These are phyloP conservation scores for Postia placenta DNA, from an alignment of 768 basidiomycete genomes.

Conservation along the genomic window DNA sequence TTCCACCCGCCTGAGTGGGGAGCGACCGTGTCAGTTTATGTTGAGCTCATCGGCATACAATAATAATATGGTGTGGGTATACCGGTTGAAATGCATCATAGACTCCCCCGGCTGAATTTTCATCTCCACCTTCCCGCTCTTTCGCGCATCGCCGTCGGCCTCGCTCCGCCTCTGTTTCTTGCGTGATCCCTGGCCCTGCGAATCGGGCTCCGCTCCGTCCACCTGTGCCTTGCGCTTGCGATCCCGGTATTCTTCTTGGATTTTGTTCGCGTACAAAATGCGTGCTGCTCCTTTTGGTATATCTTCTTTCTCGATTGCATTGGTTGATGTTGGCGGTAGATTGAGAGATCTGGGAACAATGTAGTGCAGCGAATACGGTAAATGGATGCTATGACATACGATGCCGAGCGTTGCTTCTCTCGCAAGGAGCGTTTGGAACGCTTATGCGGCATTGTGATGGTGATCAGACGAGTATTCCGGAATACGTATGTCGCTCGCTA, in stretches of 20 bases:
- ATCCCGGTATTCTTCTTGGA: conserved; percentile 43
- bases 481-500: too few relatives aligned
- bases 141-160: conserved; percentile 2
- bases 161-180: conserved; percentile 24
- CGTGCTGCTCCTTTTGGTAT: conserved; percentile 67
- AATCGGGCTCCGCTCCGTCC: conserved; percentile 13
- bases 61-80: too few relatives aligned
- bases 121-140: conserved; percentile 18
- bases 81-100: conserved; percentile 74
- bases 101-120: conserved; percentile 64
- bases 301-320: conserved; percentile 38
- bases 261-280: conserved; percentile 54
- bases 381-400: conserved; percentile 15
- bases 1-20: conserved; percentile 59
- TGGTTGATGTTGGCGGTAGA: conserved; percentile 12
- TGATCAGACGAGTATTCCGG: too few relatives aligned
- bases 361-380: neutral
- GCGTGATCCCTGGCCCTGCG: conserved; percentile 6
- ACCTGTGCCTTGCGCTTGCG: conserved; percentile 27
- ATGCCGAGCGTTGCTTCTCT: conserved; percentile 22
- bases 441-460: conserved; percentile 30
- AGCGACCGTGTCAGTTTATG: too few relatives aligned
- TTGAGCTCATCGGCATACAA: too few relatives aligned
- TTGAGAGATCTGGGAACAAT: conserved; percentile 16
- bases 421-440: conserved; percentile 27